Evolutionary conservation across 441 rosid genomes (phyloP), one percentile per base, ranked within the genome.

Genomic region (Mallotus japonicus): DNA sequence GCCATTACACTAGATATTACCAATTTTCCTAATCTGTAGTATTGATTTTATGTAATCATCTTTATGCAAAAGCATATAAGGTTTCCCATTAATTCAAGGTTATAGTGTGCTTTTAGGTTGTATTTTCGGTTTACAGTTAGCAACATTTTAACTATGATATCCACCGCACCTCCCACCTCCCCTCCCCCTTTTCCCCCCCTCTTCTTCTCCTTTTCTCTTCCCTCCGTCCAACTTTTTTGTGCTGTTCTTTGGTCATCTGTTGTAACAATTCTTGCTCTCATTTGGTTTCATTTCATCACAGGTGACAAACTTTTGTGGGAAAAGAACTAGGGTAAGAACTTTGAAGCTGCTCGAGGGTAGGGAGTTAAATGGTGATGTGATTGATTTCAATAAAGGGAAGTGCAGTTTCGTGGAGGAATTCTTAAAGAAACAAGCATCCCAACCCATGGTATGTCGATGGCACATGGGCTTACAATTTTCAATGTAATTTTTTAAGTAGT

Each of bases 371-470:
- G 89, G 95, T 53, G 84, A 79, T 70, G 40, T 75, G 62, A 73
- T 85, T 57, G 22, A 78, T 65, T 65, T 77, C 59, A 69, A 61
- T 61, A 83, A 78, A 66, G 75, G 83, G 75, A 84, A 76, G 75
- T 76, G 78, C 69, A 82, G 77, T 70, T 87, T 90, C 79, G 69
- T 77, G 76, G 88, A 88, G 64, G 95, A 92, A 84, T 76, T 85
- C 40, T 82, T 79, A 46, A 87, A 87, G 76, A 74, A 75, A 70
- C 85, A 78, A 72, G 91, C 84, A 24, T 83, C 92, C 14, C 83
- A 78, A 59, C 90, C 92, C 58, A 58, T 71, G 85, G 95, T 92
- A 83, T 70, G 79, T 58, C 71, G 19, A 69, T 73, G 59, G 46
- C 16, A 58, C 3, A 11, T 49, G 49, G 6, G 32, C 57, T 28